phyloP scores from a whole-genome alignment of 768 basidiomycete species.

The Hypholoma sublateritium region DNA sequence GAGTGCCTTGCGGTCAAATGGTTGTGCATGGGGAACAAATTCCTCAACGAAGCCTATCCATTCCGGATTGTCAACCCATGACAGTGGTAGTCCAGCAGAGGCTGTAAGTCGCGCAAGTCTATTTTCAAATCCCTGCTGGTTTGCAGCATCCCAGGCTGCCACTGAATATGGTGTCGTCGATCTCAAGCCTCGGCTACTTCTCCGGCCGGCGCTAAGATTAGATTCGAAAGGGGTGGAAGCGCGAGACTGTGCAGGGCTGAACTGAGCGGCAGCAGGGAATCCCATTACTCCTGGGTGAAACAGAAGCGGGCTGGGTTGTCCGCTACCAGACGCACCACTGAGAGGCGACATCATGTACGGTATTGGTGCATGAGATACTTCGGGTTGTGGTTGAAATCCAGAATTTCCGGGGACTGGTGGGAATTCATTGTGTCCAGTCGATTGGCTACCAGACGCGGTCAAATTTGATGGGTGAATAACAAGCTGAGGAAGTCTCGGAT shows the following conservation, averaged over 20 bases:
- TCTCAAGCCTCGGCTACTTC: background rate
- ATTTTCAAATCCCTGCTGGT: no score
- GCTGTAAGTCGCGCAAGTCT: no score
- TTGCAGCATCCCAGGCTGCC: no score
- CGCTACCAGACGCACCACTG: background rate
- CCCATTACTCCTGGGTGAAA: background rate
- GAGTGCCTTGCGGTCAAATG: no score
- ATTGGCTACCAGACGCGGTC: background rate
- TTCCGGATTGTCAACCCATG: no score
- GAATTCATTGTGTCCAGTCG: background rate
- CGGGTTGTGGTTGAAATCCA: background rate
- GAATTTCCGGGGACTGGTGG: background rate
- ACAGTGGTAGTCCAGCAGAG: no score
- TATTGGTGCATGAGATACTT: background rate
- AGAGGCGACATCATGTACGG: background rate
- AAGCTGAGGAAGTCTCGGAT: background rate
- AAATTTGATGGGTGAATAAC: background rate
- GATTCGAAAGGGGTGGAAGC: background rate
- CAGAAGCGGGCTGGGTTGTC: background rate
- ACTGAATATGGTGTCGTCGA: background rate
- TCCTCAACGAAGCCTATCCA: no score
- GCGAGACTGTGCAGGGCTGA: background rate
- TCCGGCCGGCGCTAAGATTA: background rate
- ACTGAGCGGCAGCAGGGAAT: background rate
- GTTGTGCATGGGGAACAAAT: no score